phyloP scores from a whole-genome alignment of 352 stramenopile species.

The Discostella stelligera region DNA sequence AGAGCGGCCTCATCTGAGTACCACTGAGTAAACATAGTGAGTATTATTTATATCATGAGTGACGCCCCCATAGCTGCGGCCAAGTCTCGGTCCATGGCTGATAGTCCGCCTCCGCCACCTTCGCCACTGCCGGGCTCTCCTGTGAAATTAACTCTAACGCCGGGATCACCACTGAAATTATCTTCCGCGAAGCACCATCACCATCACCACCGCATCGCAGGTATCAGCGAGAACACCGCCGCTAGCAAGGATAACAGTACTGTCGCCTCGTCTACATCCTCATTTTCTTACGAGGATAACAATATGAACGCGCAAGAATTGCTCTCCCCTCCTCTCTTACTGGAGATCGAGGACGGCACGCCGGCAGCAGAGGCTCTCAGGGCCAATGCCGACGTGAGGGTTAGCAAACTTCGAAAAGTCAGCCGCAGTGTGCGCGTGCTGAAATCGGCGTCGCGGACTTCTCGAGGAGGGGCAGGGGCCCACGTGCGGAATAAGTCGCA shows the following conservation, averaged over 20 bases:
- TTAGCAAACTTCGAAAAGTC: constrained; percentile 68
- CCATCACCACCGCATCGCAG: background rate
- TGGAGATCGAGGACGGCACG: constrained; percentile 71
- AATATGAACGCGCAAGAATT: background rate
- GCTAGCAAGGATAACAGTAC: background rate
- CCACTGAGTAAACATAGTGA: too few relatives aligned
- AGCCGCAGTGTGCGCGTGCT: constrained; percentile 53
- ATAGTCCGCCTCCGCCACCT: constrained; percentile 17
- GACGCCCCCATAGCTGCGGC: constrained; percentile 13
- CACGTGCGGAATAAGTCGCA: constrained; percentile 2
- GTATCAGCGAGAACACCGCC: background rate
- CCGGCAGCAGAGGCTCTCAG: constrained; percentile 70
- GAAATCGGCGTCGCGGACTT: constrained; percentile 43
- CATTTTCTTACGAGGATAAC: background rate
- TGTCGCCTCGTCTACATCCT: constrained; percentile 1
- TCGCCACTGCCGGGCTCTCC: constrained; percentile 8
- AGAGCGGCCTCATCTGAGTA: too few relatives aligned
- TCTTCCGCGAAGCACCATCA: background rate
- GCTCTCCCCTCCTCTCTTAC: constrained; percentile 24
- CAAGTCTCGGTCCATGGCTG: constrained; percentile 18
- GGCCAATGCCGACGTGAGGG: constrained; percentile 69
- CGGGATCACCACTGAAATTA: background rate
- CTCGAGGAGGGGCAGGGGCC: background rate
- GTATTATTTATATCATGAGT: background rate
- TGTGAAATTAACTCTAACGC: constrained; percentile 1